Percentiles rank a stretch among this genome's conserved stretches.
These are phyloP conservation scores for Apiotrichum gamsii DNA, from an alignment of 1,284 basidiomycete genomes.

Conservation along the genomic window DNA sequence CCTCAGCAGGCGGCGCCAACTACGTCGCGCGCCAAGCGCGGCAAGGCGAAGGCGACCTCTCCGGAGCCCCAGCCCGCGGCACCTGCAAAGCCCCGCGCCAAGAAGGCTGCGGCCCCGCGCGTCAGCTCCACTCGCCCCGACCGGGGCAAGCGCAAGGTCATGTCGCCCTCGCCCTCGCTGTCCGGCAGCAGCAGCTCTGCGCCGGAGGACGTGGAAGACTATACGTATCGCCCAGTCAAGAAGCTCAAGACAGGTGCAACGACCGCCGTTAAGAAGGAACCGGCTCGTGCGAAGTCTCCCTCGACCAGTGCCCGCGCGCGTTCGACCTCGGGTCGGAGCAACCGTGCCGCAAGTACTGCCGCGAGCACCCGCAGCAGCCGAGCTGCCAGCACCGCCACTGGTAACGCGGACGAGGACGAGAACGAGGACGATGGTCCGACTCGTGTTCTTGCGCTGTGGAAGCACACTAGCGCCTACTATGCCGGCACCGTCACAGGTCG, in stretches of 20 bases:
- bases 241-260: background rate
- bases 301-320: background rate
- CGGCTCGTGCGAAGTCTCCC: background rate
- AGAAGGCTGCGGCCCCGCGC: no score
- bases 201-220: constrained; percentile 23
- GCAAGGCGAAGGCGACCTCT: no score
- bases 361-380: no score
- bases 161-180: constrained; percentile 6
- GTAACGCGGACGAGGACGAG: no score
- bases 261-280: background rate
- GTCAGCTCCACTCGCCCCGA: background rate
- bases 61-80: no score
- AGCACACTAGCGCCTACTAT: constrained; percentile 7
- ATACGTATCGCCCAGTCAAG: constrained; percentile 15
- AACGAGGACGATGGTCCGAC: no score
- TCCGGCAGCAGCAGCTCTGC: constrained; percentile 17
- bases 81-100: no score
- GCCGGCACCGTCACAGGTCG: constrained; percentile 10
- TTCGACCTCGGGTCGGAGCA: background rate
- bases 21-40: no score
- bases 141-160: constrained; percentile 12
- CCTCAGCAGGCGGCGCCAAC: no score
- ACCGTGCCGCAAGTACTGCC: background rate
- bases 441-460: constrained; percentile 14
- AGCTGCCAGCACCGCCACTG: no score